These are phyloP conservation scores for Helichrysum umbraculigerum DNA, from an alignment of 129 eudicot species.

Conservation along the genomic window DNA sequence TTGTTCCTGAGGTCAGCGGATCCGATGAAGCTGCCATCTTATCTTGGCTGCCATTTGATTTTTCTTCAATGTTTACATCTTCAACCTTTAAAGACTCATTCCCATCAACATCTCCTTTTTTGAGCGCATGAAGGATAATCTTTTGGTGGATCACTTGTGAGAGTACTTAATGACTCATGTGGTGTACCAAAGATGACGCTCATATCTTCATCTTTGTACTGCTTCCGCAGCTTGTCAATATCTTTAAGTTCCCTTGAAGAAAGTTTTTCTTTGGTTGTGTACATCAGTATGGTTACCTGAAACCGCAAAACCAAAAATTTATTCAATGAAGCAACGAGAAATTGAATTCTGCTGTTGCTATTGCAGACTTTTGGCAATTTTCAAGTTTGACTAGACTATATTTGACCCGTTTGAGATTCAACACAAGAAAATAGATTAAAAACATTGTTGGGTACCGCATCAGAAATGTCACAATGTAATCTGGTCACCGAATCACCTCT, in stretches of 20 bases:
- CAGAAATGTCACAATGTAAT: conserved; percentile 86
- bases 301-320: conserved; percentile 1
- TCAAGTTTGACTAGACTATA: no score
- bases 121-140: conserved; percentile 22
- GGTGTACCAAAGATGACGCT: conserved; percentile 1
- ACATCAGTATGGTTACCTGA: conserved; percentile 81
- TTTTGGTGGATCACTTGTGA: conserved; percentile 13
- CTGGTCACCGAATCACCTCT: conserved; percentile 91
- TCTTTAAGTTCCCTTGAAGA: conserved; percentile 40
- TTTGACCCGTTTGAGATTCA: no score
- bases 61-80: conserved; percentile 13
- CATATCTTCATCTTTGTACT: conserved; percentile 53
- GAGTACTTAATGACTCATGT: background rate
- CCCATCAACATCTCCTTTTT: conserved; percentile 16
- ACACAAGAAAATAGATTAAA: no score
- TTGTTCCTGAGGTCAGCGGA: conserved; percentile 21
- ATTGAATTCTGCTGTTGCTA: background rate
- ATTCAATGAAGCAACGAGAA: background rate
- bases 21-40: conserved; percentile 22
- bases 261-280: conserved; percentile 56
- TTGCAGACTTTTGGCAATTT: background rate
- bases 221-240: conserved; percentile 41
- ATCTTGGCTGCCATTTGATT: conserved; percentile 13
- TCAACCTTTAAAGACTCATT: conserved; percentile 21
- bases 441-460: conserved; percentile 60